A percentile compares a stretch with the other conserved stretches of the same genome.
These are phyloP conservation scores for Holtermanniella nyarrowii DNA, from an alignment of 768 basidiomycete species.

Conservation along the genomic window DNA sequence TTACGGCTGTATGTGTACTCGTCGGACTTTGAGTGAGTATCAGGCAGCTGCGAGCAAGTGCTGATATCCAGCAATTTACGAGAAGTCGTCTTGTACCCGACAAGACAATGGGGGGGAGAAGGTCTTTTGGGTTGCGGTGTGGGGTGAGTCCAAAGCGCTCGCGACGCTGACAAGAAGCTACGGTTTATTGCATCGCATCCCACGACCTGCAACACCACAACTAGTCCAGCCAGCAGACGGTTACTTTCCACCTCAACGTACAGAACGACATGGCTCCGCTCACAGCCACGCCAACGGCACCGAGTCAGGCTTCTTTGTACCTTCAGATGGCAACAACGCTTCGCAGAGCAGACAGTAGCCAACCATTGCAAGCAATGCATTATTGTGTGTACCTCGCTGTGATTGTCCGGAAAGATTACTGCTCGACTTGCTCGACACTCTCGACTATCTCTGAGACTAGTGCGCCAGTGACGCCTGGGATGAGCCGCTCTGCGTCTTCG, in stretches of 20 bases:
- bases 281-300: background rate
- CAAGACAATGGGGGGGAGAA: conserved; percentile 95
- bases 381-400: background rate
- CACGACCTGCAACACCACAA: conserved; percentile 48
- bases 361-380: background rate
- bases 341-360: no score
- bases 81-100: conserved; percentile 89
- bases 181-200: conserved; percentile 86
- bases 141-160: conserved; percentile 52
- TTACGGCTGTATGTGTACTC: conserved; percentile 92
- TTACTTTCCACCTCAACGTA: background rate
- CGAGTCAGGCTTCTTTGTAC: background rate
- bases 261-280: background rate
- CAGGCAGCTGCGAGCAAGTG: background rate
- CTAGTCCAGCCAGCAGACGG: background rate
- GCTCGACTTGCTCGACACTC: conserved; percentile 38
- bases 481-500: conserved; percentile 86
- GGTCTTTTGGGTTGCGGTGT: conserved; percentile 92
- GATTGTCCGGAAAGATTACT: conserved; percentile 1
- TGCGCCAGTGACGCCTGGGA: conserved; percentile 88
- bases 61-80: conserved; percentile 58
- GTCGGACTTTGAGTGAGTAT: conserved; percentile 80
- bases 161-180: conserved; percentile 47
- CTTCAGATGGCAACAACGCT: no score
- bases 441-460: conserved; percentile 68